Evolutionary conservation across 2,329 filamentous ascomycete species (phyloP).

Genomic region (Pyrenochaeta sp.): DNA sequence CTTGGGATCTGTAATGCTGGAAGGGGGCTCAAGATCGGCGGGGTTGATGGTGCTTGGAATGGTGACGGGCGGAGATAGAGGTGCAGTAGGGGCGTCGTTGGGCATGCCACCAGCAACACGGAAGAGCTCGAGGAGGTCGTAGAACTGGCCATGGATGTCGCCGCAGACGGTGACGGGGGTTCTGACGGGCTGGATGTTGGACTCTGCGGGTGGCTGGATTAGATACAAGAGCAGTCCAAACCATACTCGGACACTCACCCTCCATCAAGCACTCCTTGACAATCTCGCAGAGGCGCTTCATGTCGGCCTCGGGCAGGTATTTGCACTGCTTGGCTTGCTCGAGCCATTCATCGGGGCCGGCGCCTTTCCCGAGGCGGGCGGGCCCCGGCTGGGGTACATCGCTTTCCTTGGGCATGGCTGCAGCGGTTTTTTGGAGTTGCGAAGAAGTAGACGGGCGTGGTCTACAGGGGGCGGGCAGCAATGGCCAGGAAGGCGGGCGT

Average conservation of each 20-base stretch:
- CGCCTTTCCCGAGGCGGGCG: conserved; percentile 81
- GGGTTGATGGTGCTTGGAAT: conserved; percentile 76
- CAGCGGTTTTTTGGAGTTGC: too few species aligned
- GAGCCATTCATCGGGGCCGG: conserved; percentile 94
- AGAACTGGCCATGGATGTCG: conserved; percentile 98
- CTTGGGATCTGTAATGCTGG: conserved; percentile 86
- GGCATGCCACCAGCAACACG: conserved; percentile 97
- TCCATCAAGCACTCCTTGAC: conserved; percentile 99
- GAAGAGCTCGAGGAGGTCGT: conserved; percentile 96
- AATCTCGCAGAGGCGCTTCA: conserved; percentile 99
- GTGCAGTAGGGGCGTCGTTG: conserved; percentile 67
- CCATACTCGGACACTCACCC: conserved; percentile 66
- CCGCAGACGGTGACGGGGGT: conserved; percentile 97
- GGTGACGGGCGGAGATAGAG: conserved; percentile 72
- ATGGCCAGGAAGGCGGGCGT: conserved; percentile 15
- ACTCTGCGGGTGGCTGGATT: conserved; percentile 72
- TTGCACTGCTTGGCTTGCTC: conserved; percentile 97
- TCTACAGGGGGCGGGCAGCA: conserved; percentile 5
- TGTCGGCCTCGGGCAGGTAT: conserved; percentile 92
- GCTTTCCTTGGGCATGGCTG: conserved; percentile 58
- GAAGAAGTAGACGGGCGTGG: too few species aligned
- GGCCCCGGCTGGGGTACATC: conserved; percentile 88
- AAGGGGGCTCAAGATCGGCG: conserved; percentile 91
- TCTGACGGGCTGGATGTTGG: conserved; percentile 97
- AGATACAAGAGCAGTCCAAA: too few species aligned